Base-by-base conservation (phyloP, 352 stramenopile species). In the Aphanomyces invadans region DNA sequence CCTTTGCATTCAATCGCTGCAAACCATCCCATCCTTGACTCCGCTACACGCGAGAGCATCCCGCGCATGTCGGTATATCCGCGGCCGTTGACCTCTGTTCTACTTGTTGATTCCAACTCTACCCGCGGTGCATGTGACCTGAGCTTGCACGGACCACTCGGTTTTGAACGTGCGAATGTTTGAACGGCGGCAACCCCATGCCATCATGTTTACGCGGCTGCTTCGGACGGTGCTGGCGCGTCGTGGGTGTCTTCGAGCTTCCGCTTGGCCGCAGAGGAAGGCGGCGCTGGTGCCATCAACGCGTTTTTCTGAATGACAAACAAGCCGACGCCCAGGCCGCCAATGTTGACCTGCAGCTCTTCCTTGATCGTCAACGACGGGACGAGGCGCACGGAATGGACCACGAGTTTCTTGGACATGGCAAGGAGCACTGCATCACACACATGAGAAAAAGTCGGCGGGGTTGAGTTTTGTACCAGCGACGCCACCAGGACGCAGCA, bases 321-420 rank as follows among this genome's bases (percentile, higher is more conserved):
- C 55, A 91, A 79, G 38, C 74, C 69, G 38, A 79, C 76, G 29
- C 75, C 72, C 23, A 92, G 60, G 25, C 83, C 83, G 45, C 83
- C 81, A 52, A 92, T 90, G 68, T 83, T 92, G 15, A 92, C 83
- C 26, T 86, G 76, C 71, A 89, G 68, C 42, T 79, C 74, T 4
- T 72, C 55, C 21, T 79, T 65, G 15, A 89, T 60, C 0, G 55
- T 68, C 51, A 86, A 74, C 29, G 65, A 42, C 21, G 71, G 64
- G 0, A 81, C 66, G 26, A 38, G 38, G 11, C 33, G 28, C 29
- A 54, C 25, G 5, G 28, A 65, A 44, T 80, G 72, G 39, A 77
- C 73, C 19, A 90, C 68, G 28, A 88, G 73, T 62, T 92, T 92
- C 71, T 90, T 90, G 59, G 83, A 86, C 64, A 87, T 82, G n/a